phyloP scores from a whole-genome alignment of 352 stramenopile genomes.

The Phytophthora colocasiae region DNA sequence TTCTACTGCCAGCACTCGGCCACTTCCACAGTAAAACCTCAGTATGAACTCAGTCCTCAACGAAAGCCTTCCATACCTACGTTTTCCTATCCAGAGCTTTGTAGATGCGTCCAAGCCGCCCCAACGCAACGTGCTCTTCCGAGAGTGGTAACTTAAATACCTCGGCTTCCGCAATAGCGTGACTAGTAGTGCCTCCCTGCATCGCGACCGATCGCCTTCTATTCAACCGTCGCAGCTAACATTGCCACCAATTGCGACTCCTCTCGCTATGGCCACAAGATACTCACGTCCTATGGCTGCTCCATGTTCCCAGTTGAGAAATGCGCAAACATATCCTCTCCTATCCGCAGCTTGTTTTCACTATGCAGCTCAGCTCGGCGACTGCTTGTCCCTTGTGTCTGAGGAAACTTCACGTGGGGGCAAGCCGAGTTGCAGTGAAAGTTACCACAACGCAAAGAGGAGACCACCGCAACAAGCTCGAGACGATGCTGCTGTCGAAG shows the following conservation, averaged over 20 bases:
- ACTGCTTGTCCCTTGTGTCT: conserved; percentile 15
- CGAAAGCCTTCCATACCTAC: conserved; percentile 15
- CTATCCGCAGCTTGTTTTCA: conserved; percentile 20
- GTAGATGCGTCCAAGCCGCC: conserved; percentile 49
- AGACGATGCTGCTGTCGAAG: conserved; percentile 46
- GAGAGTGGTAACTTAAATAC: conserved; percentile 29
- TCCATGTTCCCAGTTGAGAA: background rate
- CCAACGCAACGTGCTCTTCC: conserved; percentile 34
- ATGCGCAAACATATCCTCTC: conserved; percentile 15
- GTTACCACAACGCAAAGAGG: conserved; percentile 26
- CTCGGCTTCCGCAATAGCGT: conserved; percentile 2
- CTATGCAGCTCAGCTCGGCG: conserved; percentile 27
- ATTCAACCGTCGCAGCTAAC: conserved; percentile 19
- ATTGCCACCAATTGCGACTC: background rate
- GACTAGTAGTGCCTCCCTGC: conserved; percentile 2
- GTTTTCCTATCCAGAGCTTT: conserved; percentile 40
- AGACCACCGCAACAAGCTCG: conserved; percentile 5
- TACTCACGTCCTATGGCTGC: background rate
- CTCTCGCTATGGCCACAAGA: conserved; percentile 1
- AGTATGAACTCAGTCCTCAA: background rate
- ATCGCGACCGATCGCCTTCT: conserved; percentile 16
- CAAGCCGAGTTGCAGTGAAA: conserved; percentile 25
- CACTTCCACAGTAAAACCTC: conserved; percentile 15
- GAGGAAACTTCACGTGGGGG: conserved; percentile 14
- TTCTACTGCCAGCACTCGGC: conserved; percentile 38